Evolutionary conservation across 163 green algal species (phyloP), one percentile per base, ranked within the genome.

Genomic region (Coccomyxa subellipsoidea): DNA sequence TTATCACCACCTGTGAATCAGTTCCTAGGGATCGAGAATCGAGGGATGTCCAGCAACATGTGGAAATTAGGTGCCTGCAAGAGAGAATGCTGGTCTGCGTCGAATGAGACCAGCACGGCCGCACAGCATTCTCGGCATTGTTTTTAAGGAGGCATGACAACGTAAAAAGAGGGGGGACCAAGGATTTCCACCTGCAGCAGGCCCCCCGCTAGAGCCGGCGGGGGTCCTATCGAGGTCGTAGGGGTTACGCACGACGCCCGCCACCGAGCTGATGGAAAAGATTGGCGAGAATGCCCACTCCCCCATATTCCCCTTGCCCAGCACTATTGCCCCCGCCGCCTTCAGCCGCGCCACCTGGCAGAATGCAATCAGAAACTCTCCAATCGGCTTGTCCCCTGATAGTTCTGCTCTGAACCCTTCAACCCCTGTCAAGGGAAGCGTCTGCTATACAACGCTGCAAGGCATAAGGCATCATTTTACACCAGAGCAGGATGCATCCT

Each of bases 251-350:
- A 87, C 82, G 2, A 87, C 76, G 35, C 89, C 89, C 40, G 71
- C 82, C 5, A 80, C 15, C 4, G 77, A 86, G 80, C 85, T 69
- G 21, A 85, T 38, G 4, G 84, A 85, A 38, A 85, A 77, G 23
- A 40, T 81, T 23, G 85, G 84, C 9, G 84, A 88, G 47, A 91
- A 86, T 0, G 85, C 89, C 83, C 87, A 91, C 82, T 92, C 89
- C n/a, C 80, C 87, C 87, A 91, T 90, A 83, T 88, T 88, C 54
- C 77, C 73, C 59, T 90, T 90, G 35, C 73, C 89, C 35, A 92
- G 76, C 4, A 91, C 54, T 21, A 92, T 54, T 3, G 85, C 89
- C 2, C 89, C 87, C 2, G 39, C 53, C 15, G 38, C 77, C 79
- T 85, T 80, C 59, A 89, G 80, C 70, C 73, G 71, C 25, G n/a